phyloP scores from a whole-genome alignment of 139 green algal genomes.

The Picochlorum sp. region DNA sequence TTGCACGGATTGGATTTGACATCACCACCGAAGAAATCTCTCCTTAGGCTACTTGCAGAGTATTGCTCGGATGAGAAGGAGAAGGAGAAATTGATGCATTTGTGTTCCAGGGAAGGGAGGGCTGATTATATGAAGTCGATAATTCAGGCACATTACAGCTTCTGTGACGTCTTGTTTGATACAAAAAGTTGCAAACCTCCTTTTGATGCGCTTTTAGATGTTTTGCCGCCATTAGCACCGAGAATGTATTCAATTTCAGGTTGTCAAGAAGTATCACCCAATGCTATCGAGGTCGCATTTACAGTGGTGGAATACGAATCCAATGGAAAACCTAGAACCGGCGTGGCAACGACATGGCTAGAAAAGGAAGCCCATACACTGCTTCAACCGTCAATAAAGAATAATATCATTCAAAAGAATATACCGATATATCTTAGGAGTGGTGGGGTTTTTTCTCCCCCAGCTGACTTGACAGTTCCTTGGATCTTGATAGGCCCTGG shows the following conservation, averaged over 20 bases:
- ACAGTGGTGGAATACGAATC: constrained; percentile 50
- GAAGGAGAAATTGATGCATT: constrained; percentile 42
- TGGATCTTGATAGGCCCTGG: constrained; percentile 84
- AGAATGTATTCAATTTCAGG: constrained; percentile 83
- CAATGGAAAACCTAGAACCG: constrained; percentile 27
- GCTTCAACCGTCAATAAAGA: neutral
- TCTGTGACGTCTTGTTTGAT: constrained; percentile 69
- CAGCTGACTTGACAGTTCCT: constrained; percentile 37
- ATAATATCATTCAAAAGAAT: neutral
- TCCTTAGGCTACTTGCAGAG: constrained; percentile 78
- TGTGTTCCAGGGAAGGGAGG: constrained; percentile 38
- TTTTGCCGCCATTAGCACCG: constrained; percentile 59
- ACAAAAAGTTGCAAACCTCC: constrained; percentile 65
- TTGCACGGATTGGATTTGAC: constrained; percentile 58
- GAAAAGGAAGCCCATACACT: constrained; percentile 21
- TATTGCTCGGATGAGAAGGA: constrained; percentile 58
- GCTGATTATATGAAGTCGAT: constrained; percentile 47
- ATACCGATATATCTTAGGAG: constrained; percentile 73
- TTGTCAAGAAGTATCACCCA: constrained; percentile 13
- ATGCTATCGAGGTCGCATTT: constrained; percentile 49
- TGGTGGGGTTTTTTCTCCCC: constrained; percentile 48
- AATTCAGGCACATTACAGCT: constrained; percentile 30
- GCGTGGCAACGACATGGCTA: constrained; percentile 78
- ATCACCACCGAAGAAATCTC: constrained; percentile 53
- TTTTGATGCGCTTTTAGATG: constrained; percentile 68